phyloP scores from a whole-genome alignment of 495 filamentous ascomycete species.

The Tetracladium setigerum region DNA sequence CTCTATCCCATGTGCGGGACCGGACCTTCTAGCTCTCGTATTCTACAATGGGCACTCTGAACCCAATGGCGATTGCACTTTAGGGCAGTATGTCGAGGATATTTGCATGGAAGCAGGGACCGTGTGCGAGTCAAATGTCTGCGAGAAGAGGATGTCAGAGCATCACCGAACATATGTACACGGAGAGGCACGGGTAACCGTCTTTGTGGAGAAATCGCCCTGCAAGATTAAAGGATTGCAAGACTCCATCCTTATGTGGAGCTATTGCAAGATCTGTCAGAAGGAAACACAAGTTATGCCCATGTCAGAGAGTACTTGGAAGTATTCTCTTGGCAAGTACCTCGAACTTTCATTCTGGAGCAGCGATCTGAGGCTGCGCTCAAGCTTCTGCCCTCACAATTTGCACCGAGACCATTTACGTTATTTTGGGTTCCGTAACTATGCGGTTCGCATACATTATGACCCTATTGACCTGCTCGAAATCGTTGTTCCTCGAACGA shows the following conservation, averaged over 20 bases:
- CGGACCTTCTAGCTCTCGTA: constrained; percentile 73
- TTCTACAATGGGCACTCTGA: constrained; percentile 86
- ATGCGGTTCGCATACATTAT: constrained; percentile 83
- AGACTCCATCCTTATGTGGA: constrained; percentile 95
- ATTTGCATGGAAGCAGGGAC: constrained; percentile 67
- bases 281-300: constrained; percentile 83
- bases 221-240: constrained; percentile 62
- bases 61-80: constrained; percentile 80
- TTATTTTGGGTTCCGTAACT: constrained; percentile 83
- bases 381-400: constrained; percentile 85
- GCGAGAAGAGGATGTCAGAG: constrained; percentile 81
- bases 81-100: constrained; percentile 95
- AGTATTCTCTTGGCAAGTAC: constrained; percentile 98
- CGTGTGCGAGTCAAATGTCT: constrained; percentile 74
- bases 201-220: constrained; percentile 72
- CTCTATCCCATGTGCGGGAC: constrained; percentile 86
- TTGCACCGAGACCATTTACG: constrained; percentile 85
- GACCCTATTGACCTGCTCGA: constrained; percentile 90
- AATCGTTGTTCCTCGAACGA: constrained; percentile 82
- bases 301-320: constrained; percentile 96
- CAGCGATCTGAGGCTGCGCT: constrained; percentile 67
- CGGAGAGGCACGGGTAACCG: constrained; percentile 85
- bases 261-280: constrained; percentile 82
- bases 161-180: constrained; percentile 98
- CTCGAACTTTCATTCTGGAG: constrained; percentile 96